Percentiles rank a stretch among this genome's conserved stretches.
phyloP scores from a whole-genome alignment of 1,284 basidiomycete species.

The Agroathelia rolfsii region DNA sequence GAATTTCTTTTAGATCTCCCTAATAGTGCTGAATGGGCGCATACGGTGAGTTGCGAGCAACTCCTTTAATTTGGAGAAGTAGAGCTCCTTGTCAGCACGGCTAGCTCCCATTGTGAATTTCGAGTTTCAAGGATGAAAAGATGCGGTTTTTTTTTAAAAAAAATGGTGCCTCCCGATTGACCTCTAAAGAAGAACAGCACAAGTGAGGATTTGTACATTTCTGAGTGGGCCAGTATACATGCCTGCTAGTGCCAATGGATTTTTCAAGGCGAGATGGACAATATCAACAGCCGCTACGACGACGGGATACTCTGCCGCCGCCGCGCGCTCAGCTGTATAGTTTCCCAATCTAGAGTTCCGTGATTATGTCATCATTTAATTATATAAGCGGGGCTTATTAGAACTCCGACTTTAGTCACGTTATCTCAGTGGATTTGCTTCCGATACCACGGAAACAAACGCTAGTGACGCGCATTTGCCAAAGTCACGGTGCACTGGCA shows the following conservation, averaged over 20 bases:
- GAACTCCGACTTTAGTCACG: background rate
- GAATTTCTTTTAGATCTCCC: conserved; percentile 4
- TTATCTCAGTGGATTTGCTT: background rate
- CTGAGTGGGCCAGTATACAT: conserved; percentile 11
- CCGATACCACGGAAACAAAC: too few species aligned
- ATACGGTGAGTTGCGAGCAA: conserved; percentile 85
- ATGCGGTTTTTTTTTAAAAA: conserved; percentile 16
- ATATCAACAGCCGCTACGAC: conserved; percentile 23
- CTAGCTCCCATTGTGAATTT: conserved; percentile 77
- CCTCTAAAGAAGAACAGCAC: conserved; percentile 39
- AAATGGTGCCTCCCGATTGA: conserved; percentile 78
- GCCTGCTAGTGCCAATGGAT: conserved; percentile 75
- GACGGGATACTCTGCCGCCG: too few species aligned
- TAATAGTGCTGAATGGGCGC: conserved; percentile 21
- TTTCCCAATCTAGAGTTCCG: conserved; percentile 20
- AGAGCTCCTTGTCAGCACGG: conserved; percentile 85
- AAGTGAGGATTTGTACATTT: background rate
- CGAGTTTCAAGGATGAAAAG: conserved; percentile 14
- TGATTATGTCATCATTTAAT: too few species aligned
- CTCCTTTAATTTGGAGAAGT: conserved; percentile 93
- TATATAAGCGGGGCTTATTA: background rate
- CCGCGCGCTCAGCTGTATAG: conserved; percentile 15
- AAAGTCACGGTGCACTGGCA: too few species aligned
- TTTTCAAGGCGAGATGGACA: conserved; percentile 62
- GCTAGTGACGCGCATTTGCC: too few species aligned